phyloP scores from a whole-genome alignment of 192 early-diverging fungal species.

The Spizellomyces punctatus region DNA sequence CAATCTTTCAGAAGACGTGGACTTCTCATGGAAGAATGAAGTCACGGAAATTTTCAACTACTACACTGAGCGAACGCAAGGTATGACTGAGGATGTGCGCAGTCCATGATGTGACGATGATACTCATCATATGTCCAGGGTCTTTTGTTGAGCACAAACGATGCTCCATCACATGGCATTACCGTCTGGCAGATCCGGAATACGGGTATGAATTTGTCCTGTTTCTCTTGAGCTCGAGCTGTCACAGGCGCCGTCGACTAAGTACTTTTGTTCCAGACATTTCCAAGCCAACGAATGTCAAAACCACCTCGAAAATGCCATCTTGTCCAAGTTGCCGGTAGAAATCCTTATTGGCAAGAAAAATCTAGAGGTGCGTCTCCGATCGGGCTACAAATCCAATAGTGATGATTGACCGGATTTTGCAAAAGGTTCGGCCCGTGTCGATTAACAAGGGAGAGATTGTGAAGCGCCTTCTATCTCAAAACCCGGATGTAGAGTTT shows the following conservation, averaged over 20 bases:
- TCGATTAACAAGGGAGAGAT: constrained; percentile 97
- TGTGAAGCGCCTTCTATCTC: constrained; percentile 77
- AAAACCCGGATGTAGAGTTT: constrained; percentile 78
- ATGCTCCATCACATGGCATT: constrained; percentile 96
- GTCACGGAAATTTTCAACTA: constrained; percentile 92
- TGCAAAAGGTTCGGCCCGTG: constrained; percentile 87
- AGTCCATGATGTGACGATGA: constrained; percentile 51
- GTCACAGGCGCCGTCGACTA: not conserved
- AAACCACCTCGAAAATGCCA: constrained; percentile 89
- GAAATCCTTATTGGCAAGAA: constrained; percentile 96
- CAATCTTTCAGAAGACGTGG: constrained; percentile 57
- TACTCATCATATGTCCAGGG: constrained; percentile 39
- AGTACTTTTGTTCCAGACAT: constrained; percentile 5
- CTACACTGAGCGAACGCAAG: constrained; percentile 93
- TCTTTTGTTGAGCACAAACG: constrained; percentile 93
- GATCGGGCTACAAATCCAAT: not conserved
- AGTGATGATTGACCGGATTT: constrained; percentile 86
- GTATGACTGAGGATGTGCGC: constrained; percentile 49
- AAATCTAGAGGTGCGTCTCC: constrained; percentile 72
- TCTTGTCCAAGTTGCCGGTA: constrained; percentile 91
- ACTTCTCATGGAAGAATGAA: constrained; percentile 94
- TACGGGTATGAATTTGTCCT: constrained; percentile 61
- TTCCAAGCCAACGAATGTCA: constrained; percentile 99
- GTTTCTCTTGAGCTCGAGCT: constrained; percentile 1
- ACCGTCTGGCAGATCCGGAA: constrained; percentile 90